phyloP scores from a whole-genome alignment of 495 filamentous ascomycete genomes.

The Rostrohypoxylon terebratum region DNA sequence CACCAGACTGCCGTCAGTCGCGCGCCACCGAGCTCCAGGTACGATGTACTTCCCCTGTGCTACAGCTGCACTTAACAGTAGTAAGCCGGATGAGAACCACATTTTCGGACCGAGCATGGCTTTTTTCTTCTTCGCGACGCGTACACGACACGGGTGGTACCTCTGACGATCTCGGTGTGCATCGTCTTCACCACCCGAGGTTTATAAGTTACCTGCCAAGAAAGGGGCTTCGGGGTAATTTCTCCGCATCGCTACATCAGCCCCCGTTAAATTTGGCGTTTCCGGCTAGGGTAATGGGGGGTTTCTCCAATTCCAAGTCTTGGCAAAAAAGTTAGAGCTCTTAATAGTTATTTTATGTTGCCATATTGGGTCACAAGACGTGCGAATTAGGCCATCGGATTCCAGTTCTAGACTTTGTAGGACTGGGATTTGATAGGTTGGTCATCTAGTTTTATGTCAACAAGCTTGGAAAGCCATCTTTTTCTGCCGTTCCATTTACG shows the following conservation, averaged over 20 bases:
- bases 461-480: background rate
- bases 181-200: background rate
- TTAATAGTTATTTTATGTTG: background rate
- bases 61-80: constrained; percentile 34
- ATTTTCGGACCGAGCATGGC: constrained; percentile 33
- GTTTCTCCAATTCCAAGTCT: constrained; percentile 32
- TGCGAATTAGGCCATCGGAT: constrained; percentile 1
- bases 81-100: constrained; percentile 12
- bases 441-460: background rate
- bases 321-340: constrained; percentile 16
- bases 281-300: constrained; percentile 25
- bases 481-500: background rate
- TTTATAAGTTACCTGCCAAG: constrained; percentile 41
- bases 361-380: background rate
- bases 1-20: constrained; percentile 55
- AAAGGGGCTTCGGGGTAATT: constrained; percentile 33
- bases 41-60: constrained; percentile 57
- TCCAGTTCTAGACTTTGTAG: background rate
- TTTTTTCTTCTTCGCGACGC: background rate
- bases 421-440: background rate
- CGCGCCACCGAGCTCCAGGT: constrained; percentile 58
- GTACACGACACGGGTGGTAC: background rate
- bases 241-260: constrained; percentile 43
- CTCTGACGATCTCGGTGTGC: constrained; percentile 13
- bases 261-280: constrained; percentile 25